Evolutionary conservation across 176 grass and related monocot species (phyloP).

Genomic region (Dactylis glomerata): DNA sequence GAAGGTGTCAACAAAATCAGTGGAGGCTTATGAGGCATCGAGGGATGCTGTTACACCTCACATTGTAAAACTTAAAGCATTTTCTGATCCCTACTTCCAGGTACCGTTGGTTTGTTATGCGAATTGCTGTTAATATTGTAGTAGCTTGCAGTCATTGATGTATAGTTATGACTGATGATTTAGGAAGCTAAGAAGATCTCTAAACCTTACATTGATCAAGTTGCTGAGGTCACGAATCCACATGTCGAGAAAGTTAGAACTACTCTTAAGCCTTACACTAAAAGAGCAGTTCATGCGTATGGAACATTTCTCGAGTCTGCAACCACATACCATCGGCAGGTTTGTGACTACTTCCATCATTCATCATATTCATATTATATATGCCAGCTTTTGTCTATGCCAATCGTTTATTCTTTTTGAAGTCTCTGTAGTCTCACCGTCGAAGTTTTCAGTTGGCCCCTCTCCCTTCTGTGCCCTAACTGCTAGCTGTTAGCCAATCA

Average conservation of each 20-base stretch:
- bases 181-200: constrained; percentile 81
- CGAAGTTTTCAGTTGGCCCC: neutral
- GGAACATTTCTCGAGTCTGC: constrained; percentile 81
- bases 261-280: constrained; percentile 67
- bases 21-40: constrained; percentile 66
- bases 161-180: constrained; percentile 29
- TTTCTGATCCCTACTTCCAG: constrained; percentile 75
- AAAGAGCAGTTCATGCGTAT: constrained; percentile 59
- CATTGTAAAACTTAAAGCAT: constrained; percentile 53
- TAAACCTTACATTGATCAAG: constrained; percentile 88
- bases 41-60: constrained; percentile 53
- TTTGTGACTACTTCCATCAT: constrained; percentile 30
- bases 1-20: constrained; percentile 53
- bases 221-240: constrained; percentile 83
- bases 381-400: neutral
- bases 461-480: neutral
- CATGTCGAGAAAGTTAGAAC: constrained; percentile 76
- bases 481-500: constrained; percentile 4
- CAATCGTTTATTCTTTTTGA: neutral
- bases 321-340: constrained; percentile 92
- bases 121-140: neutral
- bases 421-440: neutral
- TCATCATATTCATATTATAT: neutral
- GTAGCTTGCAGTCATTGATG: constrained; percentile 12
- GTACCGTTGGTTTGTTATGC: constrained; percentile 39